Evolutionary conservation across 192 early-diverging fungal species (phyloP).

Genomic region (Dissophora globulifera): DNA sequence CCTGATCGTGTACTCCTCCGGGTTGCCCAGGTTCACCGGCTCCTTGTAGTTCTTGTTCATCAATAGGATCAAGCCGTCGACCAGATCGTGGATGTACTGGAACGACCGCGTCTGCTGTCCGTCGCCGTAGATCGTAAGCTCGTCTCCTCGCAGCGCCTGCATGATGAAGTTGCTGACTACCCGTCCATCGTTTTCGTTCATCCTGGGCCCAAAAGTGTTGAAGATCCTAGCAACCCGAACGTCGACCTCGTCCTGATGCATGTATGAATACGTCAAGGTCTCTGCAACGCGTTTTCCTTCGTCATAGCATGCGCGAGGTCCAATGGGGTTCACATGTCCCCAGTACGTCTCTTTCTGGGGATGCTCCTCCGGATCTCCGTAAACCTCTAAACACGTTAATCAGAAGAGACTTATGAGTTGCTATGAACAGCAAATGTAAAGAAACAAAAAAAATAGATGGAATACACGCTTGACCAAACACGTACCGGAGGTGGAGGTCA

Average conservation of each 20-base stretch:
- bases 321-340: slow-evolving; percentile 83
- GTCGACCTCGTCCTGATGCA: slow-evolving; percentile 77
- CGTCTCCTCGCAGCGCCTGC: slow-evolving; percentile 79
- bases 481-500: slow-evolving; percentile 81
- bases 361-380: slow-evolving; percentile 87
- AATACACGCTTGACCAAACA: background rate
- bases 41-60: slow-evolving; percentile 77
- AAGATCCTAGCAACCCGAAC: slow-evolving; percentile 84
- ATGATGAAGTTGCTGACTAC: slow-evolving; percentile 91
- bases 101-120: slow-evolving; percentile 85
- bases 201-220: slow-evolving; percentile 85
- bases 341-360: slow-evolving; percentile 89
- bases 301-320: slow-evolving; percentile 87
- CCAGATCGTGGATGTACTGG: slow-evolving; percentile 86
- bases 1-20: slow-evolving; percentile 83
- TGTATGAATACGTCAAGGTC: slow-evolving; percentile 82
- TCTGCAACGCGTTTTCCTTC: slow-evolving; percentile 90
- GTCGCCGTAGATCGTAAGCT: slow-evolving; percentile 84
- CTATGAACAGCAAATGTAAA: too few relatives aligned
- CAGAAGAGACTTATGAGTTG: too few relatives aligned
- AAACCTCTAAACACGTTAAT: slow-evolving; percentile 84
- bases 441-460: background rate
- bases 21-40: slow-evolving; percentile 86
- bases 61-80: slow-evolving; percentile 81
- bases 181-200: slow-evolving; percentile 85